Conservation (phyloP, 192 early-diverging fungal genomes). For the Entophlyctis luteolus region DNA sequence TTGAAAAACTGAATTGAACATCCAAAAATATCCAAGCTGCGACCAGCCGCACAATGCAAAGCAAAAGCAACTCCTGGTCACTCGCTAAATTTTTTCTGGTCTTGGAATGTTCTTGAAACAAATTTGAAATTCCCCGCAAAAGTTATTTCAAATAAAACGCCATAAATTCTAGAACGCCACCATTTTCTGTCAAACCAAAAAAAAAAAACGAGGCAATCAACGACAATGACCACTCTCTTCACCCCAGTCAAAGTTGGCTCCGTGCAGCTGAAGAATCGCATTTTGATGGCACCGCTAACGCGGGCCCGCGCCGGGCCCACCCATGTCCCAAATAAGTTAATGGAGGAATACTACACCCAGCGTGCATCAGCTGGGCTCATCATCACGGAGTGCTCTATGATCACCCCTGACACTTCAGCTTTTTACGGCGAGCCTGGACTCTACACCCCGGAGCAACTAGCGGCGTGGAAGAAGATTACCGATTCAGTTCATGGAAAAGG, state of each 20-base stretch:
- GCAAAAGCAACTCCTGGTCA: too few species aligned
- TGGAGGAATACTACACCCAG: conserved; percentile 42
- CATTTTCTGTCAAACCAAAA: too few species aligned
- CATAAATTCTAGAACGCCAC: too few species aligned
- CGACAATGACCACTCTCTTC: conserved; percentile 12
- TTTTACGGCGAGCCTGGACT: conserved; percentile 1
- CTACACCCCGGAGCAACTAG: neutral
- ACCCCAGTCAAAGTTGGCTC: conserved; percentile 2
- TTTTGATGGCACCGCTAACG: conserved; percentile 42
- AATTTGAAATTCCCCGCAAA: too few species aligned
- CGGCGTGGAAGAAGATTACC: conserved; percentile 48
- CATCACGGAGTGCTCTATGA: conserved; percentile 39
- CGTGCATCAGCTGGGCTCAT: conserved; percentile 41
- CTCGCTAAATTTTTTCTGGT: too few species aligned
- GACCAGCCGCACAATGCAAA: too few species aligned
- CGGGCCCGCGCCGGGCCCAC: conserved; percentile 23
- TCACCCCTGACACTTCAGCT: too few species aligned
- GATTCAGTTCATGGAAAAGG: conserved; percentile 54
- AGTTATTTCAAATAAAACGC: too few species aligned
- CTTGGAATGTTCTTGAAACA: too few species aligned
- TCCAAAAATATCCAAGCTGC: too few species aligned
- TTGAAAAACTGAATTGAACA: too few species aligned
- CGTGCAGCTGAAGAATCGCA: conserved; percentile 30
- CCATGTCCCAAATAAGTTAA: conserved; percentile 34
- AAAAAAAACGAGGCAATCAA: neutral